Percentiles rank a stretch among this genome's conserved stretches.
These are phyloP conservation scores for Oryza longistaminata DNA, from an alignment of 176 grass and related monocot genomes.

Conservation along the genomic window DNA sequence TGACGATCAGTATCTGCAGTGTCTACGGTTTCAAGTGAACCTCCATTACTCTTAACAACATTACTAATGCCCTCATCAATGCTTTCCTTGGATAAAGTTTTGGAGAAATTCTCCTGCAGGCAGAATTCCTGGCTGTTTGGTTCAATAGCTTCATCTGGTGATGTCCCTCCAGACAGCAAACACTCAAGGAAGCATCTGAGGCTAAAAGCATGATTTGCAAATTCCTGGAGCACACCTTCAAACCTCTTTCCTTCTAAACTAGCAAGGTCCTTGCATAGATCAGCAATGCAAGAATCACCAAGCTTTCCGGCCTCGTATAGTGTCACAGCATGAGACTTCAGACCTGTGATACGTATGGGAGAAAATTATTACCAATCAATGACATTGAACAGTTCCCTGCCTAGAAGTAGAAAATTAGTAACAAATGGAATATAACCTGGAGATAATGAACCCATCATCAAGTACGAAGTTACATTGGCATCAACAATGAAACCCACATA, in stretches of 20 bases:
- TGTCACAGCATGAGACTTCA: constrained; percentile 88
- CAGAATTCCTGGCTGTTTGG: constrained; percentile 27
- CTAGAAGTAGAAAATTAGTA: neutral
- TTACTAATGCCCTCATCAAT: constrained; percentile 3
- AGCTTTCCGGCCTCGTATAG: constrained; percentile 97
- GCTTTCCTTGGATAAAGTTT: constrained; percentile 14
- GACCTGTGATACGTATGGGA: constrained; percentile 56
- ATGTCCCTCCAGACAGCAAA: constrained; percentile 71
- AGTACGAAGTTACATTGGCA: constrained; percentile 97
- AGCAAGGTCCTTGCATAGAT: constrained; percentile 79
- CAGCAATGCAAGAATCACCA: constrained; percentile 78
- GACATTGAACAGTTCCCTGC: neutral
- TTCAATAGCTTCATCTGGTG: constrained; percentile 35
- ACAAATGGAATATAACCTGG: constrained; percentile 59
- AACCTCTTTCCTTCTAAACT: constrained; percentile 88
- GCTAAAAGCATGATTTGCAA: constrained; percentile 95
- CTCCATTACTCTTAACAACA: constrained; percentile 20
- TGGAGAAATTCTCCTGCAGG: constrained; percentile 32
- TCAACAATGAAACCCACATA: constrained; percentile 94
- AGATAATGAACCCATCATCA: constrained; percentile 98
- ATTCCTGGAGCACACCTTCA: constrained; percentile 94
- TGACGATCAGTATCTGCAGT: neutral
- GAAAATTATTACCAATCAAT: neutral
- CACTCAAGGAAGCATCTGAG: constrained; percentile 85
- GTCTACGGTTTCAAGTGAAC: constrained; percentile 4